These are phyloP conservation scores for Chrysoporthe cubensis DNA, from an alignment of 2,329 filamentous ascomycete genomes.

Conservation along the genomic window DNA sequence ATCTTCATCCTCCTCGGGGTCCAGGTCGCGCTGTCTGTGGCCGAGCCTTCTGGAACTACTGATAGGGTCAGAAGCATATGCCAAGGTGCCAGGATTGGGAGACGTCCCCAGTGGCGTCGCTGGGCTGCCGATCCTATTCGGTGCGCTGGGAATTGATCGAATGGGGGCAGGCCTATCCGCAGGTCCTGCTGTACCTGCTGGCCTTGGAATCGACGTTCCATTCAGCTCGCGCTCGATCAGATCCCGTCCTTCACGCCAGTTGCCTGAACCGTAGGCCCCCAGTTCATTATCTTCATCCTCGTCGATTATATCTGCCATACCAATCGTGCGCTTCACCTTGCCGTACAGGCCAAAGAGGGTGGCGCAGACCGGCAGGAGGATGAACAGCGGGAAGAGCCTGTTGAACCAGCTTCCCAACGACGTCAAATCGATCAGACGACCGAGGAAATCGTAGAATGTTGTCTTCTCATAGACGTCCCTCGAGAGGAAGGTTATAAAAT, in stretches of 20 bases:
- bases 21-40: conserved; percentile 32
- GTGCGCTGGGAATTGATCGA: conserved; percentile 51
- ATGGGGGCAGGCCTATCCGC: conserved; percentile 47
- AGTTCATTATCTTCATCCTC: conserved; percentile 70
- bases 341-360: conserved; percentile 91
- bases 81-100: conserved; percentile 34
- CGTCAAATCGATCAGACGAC: conserved; percentile 80
- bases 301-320: conserved; percentile 78
- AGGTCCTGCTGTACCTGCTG: conserved; percentile 31
- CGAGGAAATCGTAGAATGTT: conserved; percentile 86
- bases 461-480: conserved; percentile 73
- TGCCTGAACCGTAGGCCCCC: conserved; percentile 72
- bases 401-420: conserved; percentile 83
- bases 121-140: conserved; percentile 41
- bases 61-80: conserved; percentile 28
- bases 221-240: conserved; percentile 86
- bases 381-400: conserved; percentile 83
- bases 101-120: conserved; percentile 51
- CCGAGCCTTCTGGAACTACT: conserved; percentile 38
- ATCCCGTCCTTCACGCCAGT: conserved; percentile 89
- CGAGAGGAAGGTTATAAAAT: conserved; percentile 90
- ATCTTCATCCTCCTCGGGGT: conserved; percentile 48
- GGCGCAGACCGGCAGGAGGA: conserved; percentile 82
- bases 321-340: conserved; percentile 73
- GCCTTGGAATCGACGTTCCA: conserved; percentile 59